phyloP scores from a whole-genome alignment of 2,329 filamentous ascomycete species.

The Metarhizium sp. region DNA sequence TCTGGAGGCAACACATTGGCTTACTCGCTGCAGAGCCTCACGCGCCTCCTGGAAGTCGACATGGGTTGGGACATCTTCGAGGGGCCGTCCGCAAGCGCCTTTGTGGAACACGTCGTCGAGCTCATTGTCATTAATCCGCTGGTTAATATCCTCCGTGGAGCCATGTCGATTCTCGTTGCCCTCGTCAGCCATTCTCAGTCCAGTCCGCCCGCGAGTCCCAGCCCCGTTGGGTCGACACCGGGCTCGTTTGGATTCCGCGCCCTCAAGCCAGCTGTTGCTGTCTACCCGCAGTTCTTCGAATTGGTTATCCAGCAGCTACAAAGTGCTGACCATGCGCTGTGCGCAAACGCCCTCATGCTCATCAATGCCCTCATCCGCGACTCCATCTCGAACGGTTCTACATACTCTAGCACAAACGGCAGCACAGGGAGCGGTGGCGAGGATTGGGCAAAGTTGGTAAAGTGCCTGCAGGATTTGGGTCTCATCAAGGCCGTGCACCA shows the following conservation, averaged over 20 bases:
- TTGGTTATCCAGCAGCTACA: constrained; percentile 86
- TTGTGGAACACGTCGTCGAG: constrained; percentile 73
- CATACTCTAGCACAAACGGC: constrained; percentile 23
- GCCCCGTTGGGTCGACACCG: constrained; percentile 27
- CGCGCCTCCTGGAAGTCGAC: constrained; percentile 82
- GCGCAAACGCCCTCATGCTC: constrained; percentile 88
- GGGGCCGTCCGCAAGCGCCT: constrained; percentile 49
- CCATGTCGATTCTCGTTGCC: constrained; percentile 92
- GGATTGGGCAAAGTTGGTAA: constrained; percentile 95
- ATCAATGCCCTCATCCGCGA: constrained; percentile 94
- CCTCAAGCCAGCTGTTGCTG: constrained; percentile 81
- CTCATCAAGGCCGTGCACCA: constrained; percentile 86
- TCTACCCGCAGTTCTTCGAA: constrained; percentile 89
- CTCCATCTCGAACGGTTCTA: constrained; percentile 66
- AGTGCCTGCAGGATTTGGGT: constrained; percentile 82
- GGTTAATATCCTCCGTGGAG: constrained; percentile 92
- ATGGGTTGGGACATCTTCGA: constrained; percentile 94
- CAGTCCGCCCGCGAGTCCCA: constrained; percentile 23
- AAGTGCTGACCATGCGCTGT: constrained; percentile 89
- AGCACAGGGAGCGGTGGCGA: constrained; percentile 30
- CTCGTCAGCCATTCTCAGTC: constrained; percentile 80
- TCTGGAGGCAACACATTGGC: constrained; percentile 90
- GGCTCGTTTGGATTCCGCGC: constrained; percentile 80
- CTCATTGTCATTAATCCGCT: constrained; percentile 90
- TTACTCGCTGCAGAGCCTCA: constrained; percentile 85